These are phyloP conservation scores for Calycina herbarum DNA, from an alignment of 2,329 filamentous ascomycete genomes.

Conservation along the genomic window DNA sequence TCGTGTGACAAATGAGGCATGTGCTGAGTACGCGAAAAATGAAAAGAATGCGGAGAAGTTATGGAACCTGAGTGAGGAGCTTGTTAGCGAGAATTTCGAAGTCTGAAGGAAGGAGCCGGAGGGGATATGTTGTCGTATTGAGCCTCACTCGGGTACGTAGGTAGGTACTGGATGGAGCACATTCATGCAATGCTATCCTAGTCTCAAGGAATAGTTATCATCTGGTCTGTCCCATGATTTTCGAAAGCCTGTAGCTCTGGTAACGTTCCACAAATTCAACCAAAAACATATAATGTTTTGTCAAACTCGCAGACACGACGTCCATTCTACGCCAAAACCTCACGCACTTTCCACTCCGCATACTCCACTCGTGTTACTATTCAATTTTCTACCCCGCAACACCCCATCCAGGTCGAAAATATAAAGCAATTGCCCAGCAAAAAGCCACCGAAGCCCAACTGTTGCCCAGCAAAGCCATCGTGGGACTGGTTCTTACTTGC, in stretches of 20 bases:
- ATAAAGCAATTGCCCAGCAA: background rate
- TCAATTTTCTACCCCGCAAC: background rate
- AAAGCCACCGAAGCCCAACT: slow-evolving; percentile 1
- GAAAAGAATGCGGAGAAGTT: background rate
- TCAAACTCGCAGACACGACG: background rate
- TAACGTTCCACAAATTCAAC: background rate
- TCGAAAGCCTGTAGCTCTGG: background rate
- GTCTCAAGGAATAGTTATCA: background rate
- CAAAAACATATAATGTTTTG: background rate
- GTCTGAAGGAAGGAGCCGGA: background rate
- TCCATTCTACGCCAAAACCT: background rate
- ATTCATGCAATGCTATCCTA: background rate
- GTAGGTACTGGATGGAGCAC: background rate
- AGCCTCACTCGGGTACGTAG: background rate
- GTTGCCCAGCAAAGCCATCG: background rate
- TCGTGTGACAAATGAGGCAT: background rate
- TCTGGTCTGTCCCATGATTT: background rate
- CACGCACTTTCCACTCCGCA: background rate
- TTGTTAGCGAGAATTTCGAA: background rate
- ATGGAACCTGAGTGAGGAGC: background rate
- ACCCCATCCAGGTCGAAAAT: background rate
- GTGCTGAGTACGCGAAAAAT: background rate
- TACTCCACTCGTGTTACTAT: background rate
- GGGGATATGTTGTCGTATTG: background rate
- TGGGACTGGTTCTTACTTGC: background rate